Evolutionary conservation across 352 stramenopile species (phyloP), one percentile per base, ranked within the genome.

Genomic region (Phytophthora quininea): DNA sequence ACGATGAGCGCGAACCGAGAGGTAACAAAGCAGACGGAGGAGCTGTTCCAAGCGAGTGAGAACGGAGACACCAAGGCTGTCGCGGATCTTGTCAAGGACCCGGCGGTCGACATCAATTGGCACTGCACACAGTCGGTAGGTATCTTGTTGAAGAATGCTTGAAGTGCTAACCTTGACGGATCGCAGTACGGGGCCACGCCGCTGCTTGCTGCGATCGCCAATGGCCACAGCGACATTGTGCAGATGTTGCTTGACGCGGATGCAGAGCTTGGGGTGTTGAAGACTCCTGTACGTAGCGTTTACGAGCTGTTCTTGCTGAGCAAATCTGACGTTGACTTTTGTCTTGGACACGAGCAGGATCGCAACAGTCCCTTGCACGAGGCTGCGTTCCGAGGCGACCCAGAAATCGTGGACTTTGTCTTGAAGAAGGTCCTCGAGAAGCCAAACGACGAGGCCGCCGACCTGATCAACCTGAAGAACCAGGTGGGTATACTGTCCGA

Each of bases 351-450:
- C n/a, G 29, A 40, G 35, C 69, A 93, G 86, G 84, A 92, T 48
- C 80, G 73, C 56, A 94, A 94, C 42, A 92, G 79, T 42, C 82
- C 86, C 8, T 69, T 94, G 11, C 86, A 94, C 15, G 86, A 94
- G 47, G 82, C 84, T 14, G 80, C 81, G 15, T 88, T 82, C 43
- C 74, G 71, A 50, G 80, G 77, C 31, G 69, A 90, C 15, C 75
- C 73, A 0, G 71, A 74, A 35, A 91, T 92, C 40, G 50, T 92
- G 24, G 51, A 74, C 27, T 54, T 78, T 49, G 60, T 94, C 32
- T 62, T 94, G 12, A 54, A 53, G 5, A 89, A 86, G 55, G 73
- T 90, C 29, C 60, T 89, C 38, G 75, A 86, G 56, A 76, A 67
- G 47, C 64, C 56, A 19, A 76, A 73, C 9, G 73, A 89, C 31